A percentile compares a stretch with the other conserved stretches of the same genome.
phyloP scores from a whole-genome alignment of 164 flowering plant genomes.

The Amborella trichopoda region DNA sequence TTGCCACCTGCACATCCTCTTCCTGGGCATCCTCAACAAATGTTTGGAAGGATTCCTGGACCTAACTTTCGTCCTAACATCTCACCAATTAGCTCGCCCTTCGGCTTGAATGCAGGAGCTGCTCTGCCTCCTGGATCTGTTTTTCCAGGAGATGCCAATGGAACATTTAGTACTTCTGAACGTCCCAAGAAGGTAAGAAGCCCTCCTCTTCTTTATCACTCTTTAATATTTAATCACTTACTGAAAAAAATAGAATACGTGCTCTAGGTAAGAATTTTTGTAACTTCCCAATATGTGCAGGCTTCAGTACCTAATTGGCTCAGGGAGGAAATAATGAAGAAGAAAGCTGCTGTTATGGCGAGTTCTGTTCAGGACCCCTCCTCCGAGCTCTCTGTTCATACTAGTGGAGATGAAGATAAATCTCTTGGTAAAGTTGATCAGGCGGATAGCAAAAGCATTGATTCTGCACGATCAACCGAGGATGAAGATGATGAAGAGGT shows the following conservation, averaged over 20 bases:
- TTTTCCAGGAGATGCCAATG: conserved; percentile 62
- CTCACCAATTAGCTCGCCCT: conserved; percentile 35
- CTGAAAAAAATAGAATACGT: background rate
- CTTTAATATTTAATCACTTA: background rate
- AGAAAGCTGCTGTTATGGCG: conserved; percentile 48
- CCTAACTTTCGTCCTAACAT: conserved; percentile 43
- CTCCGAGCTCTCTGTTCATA: conserved; percentile 29
- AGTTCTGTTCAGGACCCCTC: conserved; percentile 31
- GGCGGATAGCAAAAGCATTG: conserved; percentile 53
- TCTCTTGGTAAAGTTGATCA: conserved; percentile 40
- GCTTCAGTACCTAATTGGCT: conserved; percentile 97
- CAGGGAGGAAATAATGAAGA: conserved; percentile 90
- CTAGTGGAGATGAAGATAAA: conserved; percentile 53
- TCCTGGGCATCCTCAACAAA: conserved; percentile 42
- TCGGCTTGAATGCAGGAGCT: conserved; percentile 36
- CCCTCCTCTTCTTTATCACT: background rate
- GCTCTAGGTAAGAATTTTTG: background rate
- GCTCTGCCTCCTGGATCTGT: conserved; percentile 40
- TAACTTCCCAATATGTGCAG: conserved; percentile 18
- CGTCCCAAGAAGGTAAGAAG: conserved; percentile 84
- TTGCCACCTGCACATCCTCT: conserved; percentile 33
- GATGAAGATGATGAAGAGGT: conserved; percentile 91
- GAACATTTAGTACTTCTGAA: conserved; percentile 43
- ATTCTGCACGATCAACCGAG: conserved; percentile 59
- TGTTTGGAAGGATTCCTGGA: conserved; percentile 52